A percentile compares a stretch with the other conserved stretches of the same genome.
These are phyloP conservation scores for Aspergillus eucalypticola DNA, from an alignment of 2,329 filamentous ascomycete genomes.

Conservation along the genomic window DNA sequence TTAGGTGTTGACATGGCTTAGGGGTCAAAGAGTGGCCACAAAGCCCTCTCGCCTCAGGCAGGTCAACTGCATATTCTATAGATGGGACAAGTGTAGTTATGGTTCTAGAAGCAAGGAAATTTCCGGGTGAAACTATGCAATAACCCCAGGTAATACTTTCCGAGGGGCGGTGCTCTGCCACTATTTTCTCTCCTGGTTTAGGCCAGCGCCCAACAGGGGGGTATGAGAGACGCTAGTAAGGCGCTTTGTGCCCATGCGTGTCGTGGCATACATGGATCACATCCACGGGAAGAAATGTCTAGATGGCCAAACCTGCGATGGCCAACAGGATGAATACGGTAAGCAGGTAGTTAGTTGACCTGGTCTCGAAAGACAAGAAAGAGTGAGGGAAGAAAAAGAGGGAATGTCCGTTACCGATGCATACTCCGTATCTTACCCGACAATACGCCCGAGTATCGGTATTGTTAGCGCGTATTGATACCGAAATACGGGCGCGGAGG, in stretches of 20 bases:
- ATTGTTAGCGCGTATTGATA: background rate
- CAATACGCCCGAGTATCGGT: background rate
- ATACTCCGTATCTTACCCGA: background rate
- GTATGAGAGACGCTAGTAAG: background rate
- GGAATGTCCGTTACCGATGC: background rate
- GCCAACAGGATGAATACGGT: background rate
- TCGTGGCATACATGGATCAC: too few species aligned
- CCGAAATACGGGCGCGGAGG: constrained; percentile 4
- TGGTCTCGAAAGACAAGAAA: too few species aligned
- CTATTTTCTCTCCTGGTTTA: background rate
- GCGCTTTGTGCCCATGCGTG: background rate
- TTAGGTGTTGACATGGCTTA: background rate
- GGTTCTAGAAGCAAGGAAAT: background rate
- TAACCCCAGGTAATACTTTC: background rate
- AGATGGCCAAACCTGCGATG: background rate
- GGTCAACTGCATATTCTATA: background rate
- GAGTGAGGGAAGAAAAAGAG: background rate
- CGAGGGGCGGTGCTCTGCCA: background rate
- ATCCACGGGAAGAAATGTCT: background rate
- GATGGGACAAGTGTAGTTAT: background rate
- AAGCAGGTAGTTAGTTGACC: too few species aligned
- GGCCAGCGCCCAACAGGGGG: background rate
- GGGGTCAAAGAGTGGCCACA: background rate
- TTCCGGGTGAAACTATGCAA: background rate
- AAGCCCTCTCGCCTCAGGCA: background rate